phyloP scores from a whole-genome alignment of 2,329 filamentous ascomycete genomes.

The Endoconidiophora laricicola region DNA sequence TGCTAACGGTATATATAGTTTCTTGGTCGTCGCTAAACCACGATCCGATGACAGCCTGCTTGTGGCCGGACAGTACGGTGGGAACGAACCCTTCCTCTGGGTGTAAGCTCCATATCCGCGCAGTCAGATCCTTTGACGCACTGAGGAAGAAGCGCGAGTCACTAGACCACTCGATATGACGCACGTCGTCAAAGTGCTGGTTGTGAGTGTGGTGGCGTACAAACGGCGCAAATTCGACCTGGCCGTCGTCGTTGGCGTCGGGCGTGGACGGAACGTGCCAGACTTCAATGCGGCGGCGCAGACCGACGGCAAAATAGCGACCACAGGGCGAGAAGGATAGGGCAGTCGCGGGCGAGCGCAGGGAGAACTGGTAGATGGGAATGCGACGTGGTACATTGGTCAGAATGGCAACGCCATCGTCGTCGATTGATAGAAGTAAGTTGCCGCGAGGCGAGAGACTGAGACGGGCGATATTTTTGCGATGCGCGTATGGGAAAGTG shows the following conservation, averaged over 20 bases:
- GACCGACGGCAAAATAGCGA: constrained; percentile 72
- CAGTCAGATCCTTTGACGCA: constrained; percentile 79
- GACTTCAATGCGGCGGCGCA: constrained; percentile 78
- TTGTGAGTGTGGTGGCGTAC: constrained; percentile 72
- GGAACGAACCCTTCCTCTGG: constrained; percentile 76
- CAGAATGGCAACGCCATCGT: constrained; percentile 84
- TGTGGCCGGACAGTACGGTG: constrained; percentile 79
- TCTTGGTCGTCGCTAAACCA: constrained; percentile 95
- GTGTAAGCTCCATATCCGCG: constrained; percentile 86
- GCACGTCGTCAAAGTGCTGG: constrained; percentile 76
- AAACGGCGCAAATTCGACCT: constrained; percentile 89
- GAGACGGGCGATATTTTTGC: constrained; percentile 79
- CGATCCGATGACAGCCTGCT: constrained; percentile 80
- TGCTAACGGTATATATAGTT: constrained; percentile 88
- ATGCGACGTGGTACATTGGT: constrained; percentile 79
- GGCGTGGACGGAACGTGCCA: constrained; percentile 92
- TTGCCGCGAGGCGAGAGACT: constrained; percentile 83
- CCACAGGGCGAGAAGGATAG: constrained; percentile 86
- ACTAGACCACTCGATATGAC: constrained; percentile 82
- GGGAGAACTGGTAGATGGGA: constrained; percentile 88
- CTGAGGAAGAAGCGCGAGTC: constrained; percentile 93
- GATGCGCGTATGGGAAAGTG: constrained; percentile 78
- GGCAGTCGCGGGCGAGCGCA: constrained; percentile 65
- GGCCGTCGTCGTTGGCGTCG: constrained; percentile 59
- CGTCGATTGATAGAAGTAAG: constrained; percentile 80